phyloP scores from a whole-genome alignment of 2,329 filamentous ascomycete species.

The Sclerotinia glacialis region DNA sequence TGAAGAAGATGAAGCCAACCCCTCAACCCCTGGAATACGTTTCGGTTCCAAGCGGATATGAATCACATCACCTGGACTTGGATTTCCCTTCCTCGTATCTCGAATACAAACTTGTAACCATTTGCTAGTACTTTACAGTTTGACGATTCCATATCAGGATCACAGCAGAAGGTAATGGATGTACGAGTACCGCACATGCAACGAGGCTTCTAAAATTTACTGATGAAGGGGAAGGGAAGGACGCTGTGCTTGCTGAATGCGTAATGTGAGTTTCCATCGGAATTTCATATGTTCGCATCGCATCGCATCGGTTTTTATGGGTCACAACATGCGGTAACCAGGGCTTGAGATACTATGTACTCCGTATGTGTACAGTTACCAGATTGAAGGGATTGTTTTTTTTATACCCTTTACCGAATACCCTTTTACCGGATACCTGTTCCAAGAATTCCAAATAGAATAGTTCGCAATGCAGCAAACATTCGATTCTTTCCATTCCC shows the following conservation, averaged over 20 bases:
- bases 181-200: constrained; percentile 10
- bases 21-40: neutral
- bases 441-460: neutral
- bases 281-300: constrained; percentile 17
- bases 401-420: neutral
- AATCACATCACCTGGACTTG: constrained; percentile 18
- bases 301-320: constrained; percentile 13
- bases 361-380: neutral
- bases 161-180: neutral
- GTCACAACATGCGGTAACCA: constrained; percentile 13
- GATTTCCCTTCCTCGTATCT: neutral
- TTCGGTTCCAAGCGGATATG: constrained; percentile 1
- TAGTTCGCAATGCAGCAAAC: neutral
- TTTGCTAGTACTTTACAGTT: neutral
- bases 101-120: neutral
- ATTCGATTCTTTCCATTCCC: constrained; percentile 2
- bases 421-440: constrained; percentile 12
- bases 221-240: neutral
- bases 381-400: neutral
- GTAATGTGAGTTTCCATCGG: constrained; percentile 13
- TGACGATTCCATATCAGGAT: neutral
- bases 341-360: neutral
- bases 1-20: neutral
- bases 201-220: constrained; percentile 11
- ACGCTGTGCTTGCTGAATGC: constrained; percentile 12